A percentile compares a stretch with the other conserved stretches of the same genome.
Conservation (phyloP, 1,284 basidiomycete species). For the Cryptococcus hybrid region DNA sequence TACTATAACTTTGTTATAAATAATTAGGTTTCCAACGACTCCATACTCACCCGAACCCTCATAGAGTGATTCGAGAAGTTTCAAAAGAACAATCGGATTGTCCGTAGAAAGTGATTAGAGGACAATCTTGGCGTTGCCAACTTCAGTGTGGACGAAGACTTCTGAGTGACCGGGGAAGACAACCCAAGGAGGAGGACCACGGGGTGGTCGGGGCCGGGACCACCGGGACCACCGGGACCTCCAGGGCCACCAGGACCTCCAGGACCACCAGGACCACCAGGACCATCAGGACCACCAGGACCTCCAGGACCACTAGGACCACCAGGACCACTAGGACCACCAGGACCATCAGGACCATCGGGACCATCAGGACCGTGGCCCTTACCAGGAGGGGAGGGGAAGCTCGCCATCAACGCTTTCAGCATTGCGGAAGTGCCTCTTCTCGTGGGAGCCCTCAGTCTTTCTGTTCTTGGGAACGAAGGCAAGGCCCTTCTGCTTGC, state of each 20-base stretch:
- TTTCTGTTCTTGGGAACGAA: slow-evolving; percentile 1
- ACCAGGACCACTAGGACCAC: slow-evolving; percentile 6
- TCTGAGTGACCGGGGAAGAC: slow-evolving; percentile 17
- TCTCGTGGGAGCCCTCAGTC: neutral
- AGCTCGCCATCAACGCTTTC: slow-evolving; percentile 1
- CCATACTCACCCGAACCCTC: too few relatives aligned
- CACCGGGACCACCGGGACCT: slow-evolving; percentile 3
- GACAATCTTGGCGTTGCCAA: slow-evolving; percentile 23
- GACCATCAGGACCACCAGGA: slow-evolving; percentile 9
- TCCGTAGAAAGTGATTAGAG: slow-evolving; percentile 10
- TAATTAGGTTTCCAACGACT: too few relatives aligned
- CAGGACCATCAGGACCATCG: slow-evolving; percentile 9
- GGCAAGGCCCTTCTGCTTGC: slow-evolving; percentile 26
- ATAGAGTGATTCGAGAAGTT: too few relatives aligned
- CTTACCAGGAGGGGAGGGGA: slow-evolving; percentile 9
- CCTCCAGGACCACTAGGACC: slow-evolving; percentile 7
- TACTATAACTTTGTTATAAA: too few relatives aligned
- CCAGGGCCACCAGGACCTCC: too few relatives aligned
- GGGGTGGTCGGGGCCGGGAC: slow-evolving; percentile 4
- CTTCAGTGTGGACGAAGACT: slow-evolving; percentile 27
- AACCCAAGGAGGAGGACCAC: slow-evolving; percentile 12
- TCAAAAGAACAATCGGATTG: too few relatives aligned
- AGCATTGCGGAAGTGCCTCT: neutral
- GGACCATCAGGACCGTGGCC: slow-evolving; percentile 11
- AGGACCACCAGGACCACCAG: neutral